Evolutionary conservation across 129 eudicot species (phyloP).

Genomic region (Flaveria robusta): DNA sequence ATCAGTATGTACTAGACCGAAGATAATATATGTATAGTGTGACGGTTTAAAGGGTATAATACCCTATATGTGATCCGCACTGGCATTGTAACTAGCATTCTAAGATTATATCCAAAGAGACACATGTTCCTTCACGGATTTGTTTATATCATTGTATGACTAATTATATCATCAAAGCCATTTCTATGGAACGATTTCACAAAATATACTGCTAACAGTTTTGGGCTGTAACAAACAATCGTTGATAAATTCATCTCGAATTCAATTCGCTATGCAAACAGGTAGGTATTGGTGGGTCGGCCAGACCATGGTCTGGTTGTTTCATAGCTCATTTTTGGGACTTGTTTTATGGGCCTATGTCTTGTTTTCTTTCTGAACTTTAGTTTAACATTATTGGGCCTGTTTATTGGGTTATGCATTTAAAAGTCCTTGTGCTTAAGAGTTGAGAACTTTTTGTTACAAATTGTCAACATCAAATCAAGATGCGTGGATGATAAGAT

Average conservation of each 20-base stretch:
- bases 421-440: neutral
- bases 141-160: neutral
- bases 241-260: neutral
- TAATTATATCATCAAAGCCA: neutral
- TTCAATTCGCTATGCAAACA: neutral
- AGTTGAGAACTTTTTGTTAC: no score
- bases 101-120: neutral
- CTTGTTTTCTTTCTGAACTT: neutral
- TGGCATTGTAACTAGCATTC: neutral
- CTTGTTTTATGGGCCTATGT: slow-evolving; percentile 23
- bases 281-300: no score
- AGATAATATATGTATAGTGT: neutral
- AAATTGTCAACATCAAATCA: no score
- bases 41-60: neutral
- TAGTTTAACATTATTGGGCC: slow-evolving; percentile 12
- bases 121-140: no score
- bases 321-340: neutral
- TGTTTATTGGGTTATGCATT: neutral
- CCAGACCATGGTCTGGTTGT: no score
- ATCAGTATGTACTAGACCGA: no score
- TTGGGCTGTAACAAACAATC: neutral
- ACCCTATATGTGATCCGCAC: neutral
- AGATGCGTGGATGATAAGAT: no score
- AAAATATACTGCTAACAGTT: neutral
- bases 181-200: neutral